Evolutionary conservation across 352 stramenopile species (phyloP), one percentile per base, ranked within the genome.

Genomic region (Pilasporangium apinafurcum): DNA sequence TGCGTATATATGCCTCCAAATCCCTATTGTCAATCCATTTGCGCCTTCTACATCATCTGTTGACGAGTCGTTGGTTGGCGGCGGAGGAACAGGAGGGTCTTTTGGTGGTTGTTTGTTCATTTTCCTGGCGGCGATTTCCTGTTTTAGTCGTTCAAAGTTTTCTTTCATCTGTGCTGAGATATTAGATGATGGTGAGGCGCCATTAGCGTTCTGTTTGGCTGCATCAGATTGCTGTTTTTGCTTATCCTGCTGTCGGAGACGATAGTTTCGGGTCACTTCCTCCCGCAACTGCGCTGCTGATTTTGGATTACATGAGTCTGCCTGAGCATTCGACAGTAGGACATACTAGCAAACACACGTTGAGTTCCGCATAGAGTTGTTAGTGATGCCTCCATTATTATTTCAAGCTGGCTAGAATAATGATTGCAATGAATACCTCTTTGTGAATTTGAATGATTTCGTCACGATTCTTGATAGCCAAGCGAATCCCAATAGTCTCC

Each of bases 371-470:
- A n/a, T n/a, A n/a, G n/a, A n/a, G n/a, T n/a, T n/a, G n/a, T n/a
- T n/a, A n/a, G n/a, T n/a, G n/a, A n/a, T n/a, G n/a, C n/a, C n/a
- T n/a, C n/a, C n/a, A n/a, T n/a, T n/a, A n/a, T n/a, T n/a, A n/a
- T n/a, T n/a, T n/a, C n/a, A n/a, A n/a, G n/a, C n/a, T n/a, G n/a
- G n/a, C n/a, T n/a, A n/a, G n/a, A n/a, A n/a, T n/a, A n/a, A n/a
- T n/a, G n/a, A n/a, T n/a, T n/a, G n/a, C n/a, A n/a, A n/a, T n/a
- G n/a, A n/a, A 21, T 48, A 92, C 80, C 69, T 93, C 81, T 68
- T 93, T 93, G 63, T 93, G 81, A 42, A 87, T 85, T 47, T 88
- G 74, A 51, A 93, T 88, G 52, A 91, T 89, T 31, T 88, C 77
- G n/a, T 91, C 78, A 26, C 77, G 62, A 46, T 80, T 83, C 48